Conservation (phyloP, 2,329 filamentous ascomycete genomes). For the Emericellopsis cladophorae region DNA sequence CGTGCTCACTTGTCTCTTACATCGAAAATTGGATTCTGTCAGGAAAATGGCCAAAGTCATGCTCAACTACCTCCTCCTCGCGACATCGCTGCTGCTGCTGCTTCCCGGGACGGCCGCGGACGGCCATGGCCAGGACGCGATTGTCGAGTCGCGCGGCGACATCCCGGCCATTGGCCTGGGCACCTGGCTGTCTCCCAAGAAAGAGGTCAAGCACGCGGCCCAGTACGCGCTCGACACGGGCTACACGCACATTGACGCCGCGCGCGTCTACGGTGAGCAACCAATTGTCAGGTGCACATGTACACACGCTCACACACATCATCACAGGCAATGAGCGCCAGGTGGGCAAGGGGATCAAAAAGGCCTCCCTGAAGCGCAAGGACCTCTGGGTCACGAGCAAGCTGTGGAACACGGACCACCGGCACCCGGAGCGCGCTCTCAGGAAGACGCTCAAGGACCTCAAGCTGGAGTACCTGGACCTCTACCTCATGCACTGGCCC, state of each 20-base stretch:
- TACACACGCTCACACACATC: not conserved
- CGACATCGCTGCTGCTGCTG: not conserved
- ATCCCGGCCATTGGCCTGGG: conserved; percentile 3
- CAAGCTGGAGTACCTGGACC: conserved; percentile 1
- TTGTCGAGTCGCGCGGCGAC: not conserved
- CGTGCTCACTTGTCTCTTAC: too few relatives aligned
- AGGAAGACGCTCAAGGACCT: conserved; percentile 1
- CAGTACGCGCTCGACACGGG: conserved; percentile 1
- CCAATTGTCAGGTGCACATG: not conserved
- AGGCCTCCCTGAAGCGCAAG: conserved; percentile 17
- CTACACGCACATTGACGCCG: conserved; percentile 3
- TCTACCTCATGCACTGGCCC: conserved; percentile 4
- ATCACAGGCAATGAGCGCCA: conserved; percentile 18
- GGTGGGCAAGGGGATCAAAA: conserved; percentile 21
- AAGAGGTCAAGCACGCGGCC: conserved; percentile 1
- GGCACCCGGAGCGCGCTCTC: conserved; percentile 17
- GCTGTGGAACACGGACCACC: conserved; percentile 43
- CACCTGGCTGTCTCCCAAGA: conserved; percentile 2
- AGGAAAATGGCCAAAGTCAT: not conserved
- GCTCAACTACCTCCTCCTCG: not conserved
- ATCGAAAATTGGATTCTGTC: not conserved
- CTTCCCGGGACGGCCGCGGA: not conserved
- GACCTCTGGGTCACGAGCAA: conserved; percentile 38
- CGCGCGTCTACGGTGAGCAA: conserved; percentile 1
- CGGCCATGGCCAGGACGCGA: not conserved